Evolutionary conservation across 1,284 basidiomycete species (phyloP).

Genomic region (Rhodotorula glutinis): DNA sequence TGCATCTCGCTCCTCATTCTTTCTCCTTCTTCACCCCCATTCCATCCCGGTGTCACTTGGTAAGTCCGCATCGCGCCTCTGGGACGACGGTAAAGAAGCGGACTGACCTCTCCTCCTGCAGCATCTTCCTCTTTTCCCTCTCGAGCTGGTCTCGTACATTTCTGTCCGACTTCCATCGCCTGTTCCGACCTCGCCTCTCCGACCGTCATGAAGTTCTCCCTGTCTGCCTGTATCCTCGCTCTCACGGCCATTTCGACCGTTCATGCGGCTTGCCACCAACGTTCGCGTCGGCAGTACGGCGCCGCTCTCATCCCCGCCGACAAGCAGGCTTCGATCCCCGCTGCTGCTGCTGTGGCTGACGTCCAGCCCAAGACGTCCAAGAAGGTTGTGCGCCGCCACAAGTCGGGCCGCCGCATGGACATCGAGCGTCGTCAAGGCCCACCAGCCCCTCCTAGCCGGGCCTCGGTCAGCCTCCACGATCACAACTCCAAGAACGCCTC

Average conservation of each 20-base stretch:
- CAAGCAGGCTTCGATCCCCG: too few relatives aligned
- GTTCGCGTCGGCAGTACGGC: background rate
- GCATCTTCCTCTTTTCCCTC: background rate
- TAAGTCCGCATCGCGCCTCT: too few relatives aligned
- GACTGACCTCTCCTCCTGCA: background rate
- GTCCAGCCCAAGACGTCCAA: background rate
- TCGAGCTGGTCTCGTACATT: background rate
- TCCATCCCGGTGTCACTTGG: too few relatives aligned
- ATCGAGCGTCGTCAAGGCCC: background rate
- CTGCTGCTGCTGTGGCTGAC: background rate
- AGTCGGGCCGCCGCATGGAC: conserved; percentile 2
- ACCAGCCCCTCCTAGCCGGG: background rate
- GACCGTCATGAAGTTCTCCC: background rate
- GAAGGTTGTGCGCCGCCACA: conserved; percentile 9
- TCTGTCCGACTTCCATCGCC: background rate
- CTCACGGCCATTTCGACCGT: conserved; percentile 1
- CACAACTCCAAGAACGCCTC: background rate
- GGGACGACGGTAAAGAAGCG: too few relatives aligned
- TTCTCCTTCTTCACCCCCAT: too few relatives aligned
- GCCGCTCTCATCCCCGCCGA: background rate
- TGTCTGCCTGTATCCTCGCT: background rate
- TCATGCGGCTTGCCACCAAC: background rate
- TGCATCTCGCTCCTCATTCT: too few relatives aligned
- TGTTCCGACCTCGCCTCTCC: background rate
- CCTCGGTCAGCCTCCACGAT: background rate